Conservation (phyloP, 1,284 basidiomycete genomes). For the Tremellales sp. region DNA sequence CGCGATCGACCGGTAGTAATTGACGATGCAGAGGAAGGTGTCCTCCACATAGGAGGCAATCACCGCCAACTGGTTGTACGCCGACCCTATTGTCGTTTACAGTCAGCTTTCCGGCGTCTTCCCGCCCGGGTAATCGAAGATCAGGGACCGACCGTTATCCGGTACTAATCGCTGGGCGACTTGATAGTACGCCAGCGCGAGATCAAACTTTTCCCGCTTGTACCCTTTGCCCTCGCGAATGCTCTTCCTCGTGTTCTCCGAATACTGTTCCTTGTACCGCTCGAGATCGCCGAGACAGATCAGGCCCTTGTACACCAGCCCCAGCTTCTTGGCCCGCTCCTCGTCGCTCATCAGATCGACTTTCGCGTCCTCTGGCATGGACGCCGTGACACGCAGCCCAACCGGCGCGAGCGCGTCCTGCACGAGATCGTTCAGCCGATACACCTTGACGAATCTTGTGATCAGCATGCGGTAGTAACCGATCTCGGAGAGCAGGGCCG, state of each 20-base stretch:
- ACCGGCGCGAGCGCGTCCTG: slow-evolving; percentile 55
- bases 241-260: slow-evolving; percentile 26
- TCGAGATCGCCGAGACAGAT: slow-evolving; percentile 92
- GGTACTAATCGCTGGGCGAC: slow-evolving; percentile 78
- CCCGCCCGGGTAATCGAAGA: neutral
- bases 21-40: slow-evolving; percentile 71
- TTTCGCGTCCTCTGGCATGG: slow-evolving; percentile 25
- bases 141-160: slow-evolving; percentile 51
- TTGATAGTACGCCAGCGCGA: slow-evolving; percentile 75
- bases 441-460: slow-evolving; percentile 64
- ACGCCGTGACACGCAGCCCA: slow-evolving; percentile 53
- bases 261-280: slow-evolving; percentile 84
- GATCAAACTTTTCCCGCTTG: slow-evolving; percentile 54
- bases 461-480: slow-evolving; percentile 80
- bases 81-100: slow-evolving; percentile 58
- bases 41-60: slow-evolving; percentile 80
- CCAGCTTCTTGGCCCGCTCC: slow-evolving; percentile 61
- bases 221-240: slow-evolving; percentile 18
- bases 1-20: slow-evolving; percentile 89
- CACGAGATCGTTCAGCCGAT: slow-evolving; percentile 41
- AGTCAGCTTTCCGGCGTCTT: neutral
- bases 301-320: slow-evolving; percentile 78
- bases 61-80: slow-evolving; percentile 93
- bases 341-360: slow-evolving; percentile 40
- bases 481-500: slow-evolving; percentile 80